Base-by-base conservation (phyloP, 768 basidiomycete species). In the Termitomyces bulborhizus region DNA sequence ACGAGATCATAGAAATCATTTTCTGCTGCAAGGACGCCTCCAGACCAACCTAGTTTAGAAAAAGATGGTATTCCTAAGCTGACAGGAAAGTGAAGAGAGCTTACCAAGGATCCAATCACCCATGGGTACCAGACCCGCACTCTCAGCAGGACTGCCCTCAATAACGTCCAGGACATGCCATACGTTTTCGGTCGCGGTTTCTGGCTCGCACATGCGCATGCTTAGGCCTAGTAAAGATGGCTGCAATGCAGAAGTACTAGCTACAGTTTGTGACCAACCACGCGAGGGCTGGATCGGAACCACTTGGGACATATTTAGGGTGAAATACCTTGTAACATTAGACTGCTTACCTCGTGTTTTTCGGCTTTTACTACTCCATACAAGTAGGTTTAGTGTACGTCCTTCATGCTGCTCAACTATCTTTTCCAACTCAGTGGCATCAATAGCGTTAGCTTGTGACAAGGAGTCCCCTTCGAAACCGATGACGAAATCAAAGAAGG, bases 101-200 rank as follows among this genome's bases (percentile, higher is more conserved):
- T 49, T 51, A 75, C 76, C 76, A 55, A 77, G 61, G 53, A 78
- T 76, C 76, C 74, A 76, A 64, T 79, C 81, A 40, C 81, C 85
- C 74, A 91, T 95, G 1, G 96, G 96, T 18, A 99, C 97, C 11
- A 98, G 82, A 3, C 95, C 96, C 6, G 94, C 93, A 64, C 88
- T 91, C 74, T 98, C 95, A 8, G 96, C 97, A 6, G 97, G 97
- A 59, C 88, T 91, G 21, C 93, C 96, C 69, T 99, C 96, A 40
- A 96, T 73, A 13, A 99, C 93, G 66, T 99, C 97, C 45, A 99
- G 77, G 40, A 99, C 93, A 70, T 98, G 97, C 95, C 97, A 99
- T 5, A 99, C 94, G 59, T 89, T 92, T 65, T 98, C 93, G 18
- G 91, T 75, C 15, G 96, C 89, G 49, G 82, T 77, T 62, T 91